These are phyloP conservation scores for Arthrinium puccinioides DNA, from an alignment of 2,329 filamentous ascomycete genomes.

Conservation along the genomic window DNA sequence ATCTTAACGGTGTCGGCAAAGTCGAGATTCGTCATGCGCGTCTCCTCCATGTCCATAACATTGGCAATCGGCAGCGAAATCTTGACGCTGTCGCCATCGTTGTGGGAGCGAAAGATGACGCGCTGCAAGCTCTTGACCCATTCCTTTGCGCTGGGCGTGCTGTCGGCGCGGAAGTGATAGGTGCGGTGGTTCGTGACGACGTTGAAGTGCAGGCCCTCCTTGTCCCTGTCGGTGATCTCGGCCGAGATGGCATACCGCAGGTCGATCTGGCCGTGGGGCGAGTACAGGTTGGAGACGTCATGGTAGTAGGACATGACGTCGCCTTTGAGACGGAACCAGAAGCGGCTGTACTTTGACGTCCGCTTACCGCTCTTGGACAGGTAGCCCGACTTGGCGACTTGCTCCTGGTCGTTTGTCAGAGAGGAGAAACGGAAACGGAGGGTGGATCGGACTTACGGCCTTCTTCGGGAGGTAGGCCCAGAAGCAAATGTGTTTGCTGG, in stretches of 20 bases:
- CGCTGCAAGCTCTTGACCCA: conserved; percentile 94
- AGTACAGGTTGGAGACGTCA: conserved; percentile 80
- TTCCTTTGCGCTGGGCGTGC: conserved; percentile 79
- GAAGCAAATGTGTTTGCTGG: conserved; percentile 87
- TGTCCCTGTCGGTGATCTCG: conserved; percentile 67
- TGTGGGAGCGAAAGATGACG: conserved; percentile 91
- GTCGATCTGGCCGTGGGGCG: conserved; percentile 86
- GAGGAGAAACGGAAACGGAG: background rate
- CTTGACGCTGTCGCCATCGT: conserved; percentile 95
- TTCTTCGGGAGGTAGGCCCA: conserved; percentile 97
- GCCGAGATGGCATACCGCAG: conserved; percentile 86
- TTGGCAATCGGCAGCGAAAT: conserved; percentile 86
- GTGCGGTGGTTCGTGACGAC: conserved; percentile 76
- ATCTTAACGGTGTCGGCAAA: conserved; percentile 93
- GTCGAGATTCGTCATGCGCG: conserved; percentile 64
- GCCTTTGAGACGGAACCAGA: conserved; percentile 89
- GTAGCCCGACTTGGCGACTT: conserved; percentile 78
- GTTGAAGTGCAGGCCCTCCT: conserved; percentile 69
- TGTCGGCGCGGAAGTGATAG: conserved; percentile 87
- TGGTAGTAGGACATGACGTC: conserved; percentile 88
- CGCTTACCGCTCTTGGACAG: conserved; percentile 82
- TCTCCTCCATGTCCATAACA: conserved; percentile 87
- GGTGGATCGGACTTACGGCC: conserved; percentile 59
- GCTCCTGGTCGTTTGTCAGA: conserved; percentile 40
- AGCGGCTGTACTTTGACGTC: conserved; percentile 80